Evolutionary conservation across 2,329 filamentous ascomycete species (phyloP).

Genomic region (Alternaria solani): DNA sequence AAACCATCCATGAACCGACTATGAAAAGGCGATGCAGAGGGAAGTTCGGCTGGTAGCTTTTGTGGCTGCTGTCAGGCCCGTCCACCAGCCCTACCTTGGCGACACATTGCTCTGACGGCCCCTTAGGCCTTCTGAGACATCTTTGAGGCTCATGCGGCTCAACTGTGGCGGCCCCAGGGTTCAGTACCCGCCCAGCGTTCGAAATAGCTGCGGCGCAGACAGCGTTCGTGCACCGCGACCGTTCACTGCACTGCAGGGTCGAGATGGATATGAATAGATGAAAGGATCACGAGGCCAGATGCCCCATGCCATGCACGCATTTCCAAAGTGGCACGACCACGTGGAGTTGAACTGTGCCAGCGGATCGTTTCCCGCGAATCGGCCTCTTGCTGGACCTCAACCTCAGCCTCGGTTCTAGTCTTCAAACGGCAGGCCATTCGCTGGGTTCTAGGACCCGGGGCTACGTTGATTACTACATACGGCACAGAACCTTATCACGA

Average conservation of each 20-base stretch:
- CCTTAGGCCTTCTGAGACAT: conserved; percentile 1
- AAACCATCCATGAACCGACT: background rate
- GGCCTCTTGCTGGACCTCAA: conserved; percentile 4
- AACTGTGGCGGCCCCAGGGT: background rate
- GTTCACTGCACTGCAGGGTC: background rate
- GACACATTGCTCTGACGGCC: background rate
- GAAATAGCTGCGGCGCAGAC: conserved; percentile 6
- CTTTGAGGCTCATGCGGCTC: conserved; percentile 7
- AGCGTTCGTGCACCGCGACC: background rate
- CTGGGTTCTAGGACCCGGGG: background rate
- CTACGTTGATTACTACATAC: background rate
- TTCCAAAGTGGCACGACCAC: conserved; percentile 2
- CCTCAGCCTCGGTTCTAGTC: conserved; percentile 4
- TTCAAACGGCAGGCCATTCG: conserved; percentile 3
- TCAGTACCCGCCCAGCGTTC: background rate
- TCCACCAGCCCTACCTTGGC: conserved; percentile 4
- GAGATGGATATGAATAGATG: conserved; percentile 10
- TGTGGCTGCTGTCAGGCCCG: background rate
- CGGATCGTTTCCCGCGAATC: background rate
- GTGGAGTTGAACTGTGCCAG: conserved; percentile 7
- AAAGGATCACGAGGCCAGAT: background rate
- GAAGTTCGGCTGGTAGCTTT: background rate
- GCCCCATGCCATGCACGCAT: background rate
- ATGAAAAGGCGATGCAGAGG: background rate
- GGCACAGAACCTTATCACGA: conserved; percentile 1